Evolutionary conservation across 148 eudicot genomes (phyloP), one percentile per base, ranked within the genome.

Genomic region (Oxyria digyna): DNA sequence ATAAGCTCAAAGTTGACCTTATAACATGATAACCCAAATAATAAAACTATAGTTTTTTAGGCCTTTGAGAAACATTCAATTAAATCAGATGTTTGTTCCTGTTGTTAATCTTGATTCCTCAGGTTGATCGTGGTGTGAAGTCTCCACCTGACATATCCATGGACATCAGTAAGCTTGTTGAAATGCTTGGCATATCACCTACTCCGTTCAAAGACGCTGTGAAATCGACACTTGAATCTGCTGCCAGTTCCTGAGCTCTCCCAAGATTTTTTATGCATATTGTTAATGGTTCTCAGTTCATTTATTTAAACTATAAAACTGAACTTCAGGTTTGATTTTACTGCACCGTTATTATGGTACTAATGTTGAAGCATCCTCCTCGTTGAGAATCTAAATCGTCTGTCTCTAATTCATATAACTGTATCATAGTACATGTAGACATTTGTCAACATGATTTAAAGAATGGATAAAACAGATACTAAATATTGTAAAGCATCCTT

Each of bases 91-190:
- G 11, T 65, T 69, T 71, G 21, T 41, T 65, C 4, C n/a, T n/a
- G n/a, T 17, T 48, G 33, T 54, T 21, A 29, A 13, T 31, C 41
- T 62, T 69, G 50, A 77, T 52, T 69, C 59, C 76, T 76, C 74
- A 93, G 96, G 85, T 93, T 68, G 89, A 93, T 76, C 95, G 98
- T 0, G 92, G 98, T 52, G 91, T 93, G 9, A 85, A 82, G 52
- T 93, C 98, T 23, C 98, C 98, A 14, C 69, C 96, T 38, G 98
- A 93, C 74, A 93, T 87, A 74, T 93, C 98, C 69, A 89, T 93
- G 98, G 95, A 93, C 71, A 87, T 86, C 50, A 68, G 72, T 68
- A 87, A 80, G 73, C 71, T 89, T 77, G 74, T 79, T 15, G 77
- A 85, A 71, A 83, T 87, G n/a, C 74, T 86, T 38, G 77, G 69